Base-by-base conservation (phyloP, 331 rosid species). In the Acacia concinna region DNA sequence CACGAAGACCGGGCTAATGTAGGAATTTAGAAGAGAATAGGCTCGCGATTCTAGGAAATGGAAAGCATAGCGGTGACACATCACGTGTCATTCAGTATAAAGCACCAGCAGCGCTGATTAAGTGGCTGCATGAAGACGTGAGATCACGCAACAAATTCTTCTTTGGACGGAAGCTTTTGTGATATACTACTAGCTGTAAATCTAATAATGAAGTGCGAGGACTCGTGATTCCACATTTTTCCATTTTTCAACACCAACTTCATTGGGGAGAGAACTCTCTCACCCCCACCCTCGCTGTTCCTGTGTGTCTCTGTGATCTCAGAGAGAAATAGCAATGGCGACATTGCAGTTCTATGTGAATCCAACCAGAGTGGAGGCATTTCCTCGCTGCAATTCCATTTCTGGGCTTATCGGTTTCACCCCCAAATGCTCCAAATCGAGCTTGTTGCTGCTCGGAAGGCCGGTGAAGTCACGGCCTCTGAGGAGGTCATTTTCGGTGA, bases 291-390 rank as follows among this genome's bases (percentile, higher is more conserved):
- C 74, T 34, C 69, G 32, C 41, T 17, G 13, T 32, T 32, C 21
- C 0, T 8, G 37, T 5, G 44, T 32, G 64, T 68, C 62, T 56
- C 63, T 56, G 82, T 62, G 78, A 82, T 60, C 78, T 72, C 40
- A 8, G 32, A 60, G 37, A 47, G 41, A 57, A 44, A 73, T 28
- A 64, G 49, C 76, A 81, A 90, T 93, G 98, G 94, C 93, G 15
- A 86, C 96, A 73, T 74, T 83, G 81, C 98, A 85, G 18, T 86
- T 91, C 54, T 82, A 94, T 8, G 73, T 85, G 11, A 83, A 73
- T 40, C 77, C 84, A 28, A 41, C 79, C 30, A 30, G 80, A 57
- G 41, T 82, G 5, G 82, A 73, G 43, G 60, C 93, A 1, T 65
- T 79, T 71, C 71, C 85, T 41, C 85, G 78, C 21, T 69, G 85